A percentile compares a stretch with the other conserved stretches of the same genome.
Evolutionary conservation across 371 early-diverging fungal genomes (phyloP).

Genomic region (Mortierella polycephala): DNA sequence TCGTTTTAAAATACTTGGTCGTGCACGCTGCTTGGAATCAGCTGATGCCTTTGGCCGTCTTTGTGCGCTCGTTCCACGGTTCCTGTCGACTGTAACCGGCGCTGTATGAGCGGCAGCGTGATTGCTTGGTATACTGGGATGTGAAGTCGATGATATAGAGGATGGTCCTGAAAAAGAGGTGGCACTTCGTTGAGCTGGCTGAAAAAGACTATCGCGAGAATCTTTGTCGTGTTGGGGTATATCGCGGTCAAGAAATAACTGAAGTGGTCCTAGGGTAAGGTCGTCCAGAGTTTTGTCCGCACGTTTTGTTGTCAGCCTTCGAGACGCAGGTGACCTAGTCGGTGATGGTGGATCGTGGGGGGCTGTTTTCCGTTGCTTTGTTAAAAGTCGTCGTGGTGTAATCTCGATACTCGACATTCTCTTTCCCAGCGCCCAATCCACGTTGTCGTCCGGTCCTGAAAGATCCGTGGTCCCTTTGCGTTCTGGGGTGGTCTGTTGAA

Average conservation of each 20-base stretch:
- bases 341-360: conserved; percentile 3
- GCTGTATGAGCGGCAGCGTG: too few species aligned
- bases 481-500: conserved; percentile 18
- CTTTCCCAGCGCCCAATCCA: conserved; percentile 38
- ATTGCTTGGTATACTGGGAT: too few species aligned
- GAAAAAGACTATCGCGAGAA: conserved; percentile 8
- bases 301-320: not conserved
- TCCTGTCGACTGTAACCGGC: too few species aligned
- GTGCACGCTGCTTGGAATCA: too few species aligned
- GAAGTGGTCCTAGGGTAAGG: not conserved
- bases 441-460: conserved; percentile 20
- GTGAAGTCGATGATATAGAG: not conserved
- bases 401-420: conserved; percentile 47
- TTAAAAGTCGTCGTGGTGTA: conserved; percentile 26
- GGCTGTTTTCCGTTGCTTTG: conserved; percentile 29
- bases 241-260: conserved; percentile 26
- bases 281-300: not conserved
- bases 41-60: too few species aligned
- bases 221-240: conserved; percentile 19
- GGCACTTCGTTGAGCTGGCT: not conserved
- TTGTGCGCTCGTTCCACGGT: too few species aligned
- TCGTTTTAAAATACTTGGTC: too few species aligned
- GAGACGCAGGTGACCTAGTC: not conserved
- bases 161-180: not conserved
- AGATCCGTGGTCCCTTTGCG: not conserved